A percentile compares a stretch with the other conserved stretches of the same genome.
Evolutionary conservation across 371 early-diverging fungal genomes (phyloP).

Genomic region (Haplosporangium sp.): DNA sequence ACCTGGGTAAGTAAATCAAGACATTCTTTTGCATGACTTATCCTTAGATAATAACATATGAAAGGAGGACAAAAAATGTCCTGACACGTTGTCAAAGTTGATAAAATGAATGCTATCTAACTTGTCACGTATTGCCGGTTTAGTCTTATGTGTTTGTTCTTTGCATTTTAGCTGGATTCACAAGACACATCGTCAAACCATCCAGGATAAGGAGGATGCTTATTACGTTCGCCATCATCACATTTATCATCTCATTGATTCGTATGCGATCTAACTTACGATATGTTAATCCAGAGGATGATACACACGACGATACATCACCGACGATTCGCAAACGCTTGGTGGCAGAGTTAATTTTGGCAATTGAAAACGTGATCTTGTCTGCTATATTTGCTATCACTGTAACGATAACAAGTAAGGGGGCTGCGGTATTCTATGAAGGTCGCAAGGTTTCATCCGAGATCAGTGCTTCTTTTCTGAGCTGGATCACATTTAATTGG

Average conservation of each 20-base stretch:
- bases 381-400: constrained; percentile 29
- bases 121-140: neutral
- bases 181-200: constrained; percentile 46
- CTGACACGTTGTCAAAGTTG: constrained; percentile 4
- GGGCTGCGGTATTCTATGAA: constrained; percentile 44
- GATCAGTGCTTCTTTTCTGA: constrained; percentile 43
- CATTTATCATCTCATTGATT: constrained; percentile 30
- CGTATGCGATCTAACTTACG: constrained; percentile 32
- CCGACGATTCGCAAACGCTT: constrained; percentile 16
- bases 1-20: constrained; percentile 31
- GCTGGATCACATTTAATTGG: constrained; percentile 53
- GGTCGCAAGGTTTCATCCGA: constrained; percentile 40
- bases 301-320: constrained; percentile 7
- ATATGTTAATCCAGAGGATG: constrained; percentile 7
- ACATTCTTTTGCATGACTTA: neutral
- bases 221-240: constrained; percentile 38
- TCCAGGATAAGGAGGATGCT: constrained; percentile 54
- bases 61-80: constrained; percentile 2
- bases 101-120: neutral
- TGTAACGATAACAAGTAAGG: constrained; percentile 28
- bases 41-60: too few relatives aligned
- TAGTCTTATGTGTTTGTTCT: constrained; percentile 47
- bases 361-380: constrained; percentile 27
- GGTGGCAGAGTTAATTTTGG: constrained; percentile 23
- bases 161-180: constrained; percentile 50